Conservation (phyloP, 805 yeast genomes). For the Candida vartiovaarae region DNA sequence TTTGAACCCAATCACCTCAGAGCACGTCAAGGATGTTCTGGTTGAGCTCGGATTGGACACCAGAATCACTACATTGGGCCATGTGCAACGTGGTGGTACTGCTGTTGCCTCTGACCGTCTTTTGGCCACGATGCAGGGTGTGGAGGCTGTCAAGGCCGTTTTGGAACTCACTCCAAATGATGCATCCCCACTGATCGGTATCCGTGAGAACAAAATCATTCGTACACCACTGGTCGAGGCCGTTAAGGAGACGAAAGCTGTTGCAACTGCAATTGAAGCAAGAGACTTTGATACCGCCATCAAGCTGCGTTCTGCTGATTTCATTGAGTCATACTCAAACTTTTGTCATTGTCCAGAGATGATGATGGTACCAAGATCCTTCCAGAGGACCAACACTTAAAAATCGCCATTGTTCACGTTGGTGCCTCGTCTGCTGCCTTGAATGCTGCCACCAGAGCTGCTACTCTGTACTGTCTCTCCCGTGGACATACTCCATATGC, state of each 20-base stretch:
- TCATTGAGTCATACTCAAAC: conserved; percentile 70
- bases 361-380: conserved; percentile 55
- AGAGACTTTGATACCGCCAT: conserved; percentile 86
- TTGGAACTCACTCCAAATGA: conserved; percentile 81
- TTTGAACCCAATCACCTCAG: conserved; percentile 72
- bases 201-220: conserved; percentile 79
- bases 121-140: conserved; percentile 94
- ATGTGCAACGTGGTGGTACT: conserved; percentile 98
- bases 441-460: conserved; percentile 89
- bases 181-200: conserved; percentile 92
- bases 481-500: conserved; percentile 89
- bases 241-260: conserved; percentile 78
- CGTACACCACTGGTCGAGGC: conserved; percentile 86
- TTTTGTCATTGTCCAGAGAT: conserved; percentile 62
- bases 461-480: conserved; percentile 80
- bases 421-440: conserved; percentile 98
- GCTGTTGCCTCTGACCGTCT: conserved; percentile 93
- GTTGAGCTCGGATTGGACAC: conserved; percentile 88
- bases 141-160: conserved; percentile 93
- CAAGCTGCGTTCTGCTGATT: conserved; percentile 79
- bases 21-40: conserved; percentile 74
- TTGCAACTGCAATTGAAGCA: conserved; percentile 76
- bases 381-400: conserved; percentile 56
- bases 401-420: conserved; percentile 80
- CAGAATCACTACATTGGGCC: conserved; percentile 91